Evolutionary conservation across 2,329 filamentous ascomycete genomes (phyloP).

Genomic region (Fusarium sarcochroum): DNA sequence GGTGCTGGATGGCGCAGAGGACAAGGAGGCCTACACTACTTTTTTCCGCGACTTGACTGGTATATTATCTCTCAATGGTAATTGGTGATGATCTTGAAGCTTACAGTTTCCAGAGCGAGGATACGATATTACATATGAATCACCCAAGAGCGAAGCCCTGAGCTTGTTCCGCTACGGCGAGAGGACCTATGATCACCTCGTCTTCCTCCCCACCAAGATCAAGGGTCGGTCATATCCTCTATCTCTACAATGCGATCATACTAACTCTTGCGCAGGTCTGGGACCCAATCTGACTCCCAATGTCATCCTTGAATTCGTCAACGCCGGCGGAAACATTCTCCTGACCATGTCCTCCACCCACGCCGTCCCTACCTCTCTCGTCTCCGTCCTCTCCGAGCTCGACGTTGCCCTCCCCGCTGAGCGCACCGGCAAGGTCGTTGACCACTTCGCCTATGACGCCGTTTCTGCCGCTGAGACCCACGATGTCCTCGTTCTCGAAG

Average conservation of each 20-base stretch:
- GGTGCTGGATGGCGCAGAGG: constrained; percentile 84
- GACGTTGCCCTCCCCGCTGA: constrained; percentile 90
- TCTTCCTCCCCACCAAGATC: constrained; percentile 89
- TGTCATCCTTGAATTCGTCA: constrained; percentile 89
- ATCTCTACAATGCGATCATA: neutral
- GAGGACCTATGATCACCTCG: constrained; percentile 89
- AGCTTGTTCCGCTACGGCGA: constrained; percentile 89
- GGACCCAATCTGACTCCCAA: constrained; percentile 91
- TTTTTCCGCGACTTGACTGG: constrained; percentile 82
- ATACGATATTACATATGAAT: constrained; percentile 84
- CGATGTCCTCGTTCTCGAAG: constrained; percentile 85
- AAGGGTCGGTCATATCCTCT: constrained; percentile 75
- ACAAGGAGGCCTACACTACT: constrained; percentile 86
- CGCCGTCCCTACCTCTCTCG: constrained; percentile 79
- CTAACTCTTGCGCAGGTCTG: constrained; percentile 70
- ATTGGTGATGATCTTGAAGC: constrained; percentile 10
- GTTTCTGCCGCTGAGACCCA: constrained; percentile 84
- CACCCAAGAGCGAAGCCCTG: constrained; percentile 83
- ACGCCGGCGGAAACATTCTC: constrained; percentile 91
- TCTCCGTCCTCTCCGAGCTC: constrained; percentile 86
- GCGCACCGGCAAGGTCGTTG: constrained; percentile 87
- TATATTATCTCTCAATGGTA: constrained; percentile 56
- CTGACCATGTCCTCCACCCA: constrained; percentile 82
- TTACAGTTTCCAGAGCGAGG: constrained; percentile 75
- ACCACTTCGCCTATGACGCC: constrained; percentile 95